Evolutionary conservation across 2,329 filamentous ascomycete species (phyloP).

Genomic region (Elsinoe batatas): DNA sequence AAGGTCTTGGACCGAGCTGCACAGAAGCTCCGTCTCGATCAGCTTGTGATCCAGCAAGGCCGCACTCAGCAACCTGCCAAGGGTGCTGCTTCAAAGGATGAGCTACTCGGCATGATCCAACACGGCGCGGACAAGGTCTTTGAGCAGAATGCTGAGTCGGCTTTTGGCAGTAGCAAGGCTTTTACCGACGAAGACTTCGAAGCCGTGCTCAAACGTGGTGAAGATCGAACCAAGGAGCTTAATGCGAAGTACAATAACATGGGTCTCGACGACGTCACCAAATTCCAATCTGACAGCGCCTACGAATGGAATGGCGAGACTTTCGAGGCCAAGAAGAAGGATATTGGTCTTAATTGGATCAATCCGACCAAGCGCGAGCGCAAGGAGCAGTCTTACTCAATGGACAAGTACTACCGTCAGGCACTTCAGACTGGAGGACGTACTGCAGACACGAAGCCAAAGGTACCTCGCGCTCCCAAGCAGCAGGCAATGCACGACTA

Average conservation of each 20-base stretch:
- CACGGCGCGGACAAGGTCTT: conserved; percentile 96
- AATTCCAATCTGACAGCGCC: conserved; percentile 92
- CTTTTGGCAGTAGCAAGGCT: conserved; percentile 50
- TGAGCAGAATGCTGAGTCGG: conserved; percentile 55
- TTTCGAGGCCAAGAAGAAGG: conserved; percentile 74
- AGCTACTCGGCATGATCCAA: conserved; percentile 95
- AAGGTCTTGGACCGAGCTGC: conserved; percentile 95
- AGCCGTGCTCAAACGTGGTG: conserved; percentile 72
- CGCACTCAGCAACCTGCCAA: conserved; percentile 85
- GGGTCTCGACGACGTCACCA: conserved; percentile 91
- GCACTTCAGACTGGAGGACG: conserved; percentile 73
- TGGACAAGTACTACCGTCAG: conserved; percentile 96
- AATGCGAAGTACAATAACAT: conserved; percentile 95
- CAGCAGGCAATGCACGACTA: conserved; percentile 90
- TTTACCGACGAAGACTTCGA: conserved; percentile 88
- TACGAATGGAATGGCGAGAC: conserved; percentile 99
- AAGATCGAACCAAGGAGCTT: conserved; percentile 78
- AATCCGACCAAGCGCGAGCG: conserved; percentile 96
- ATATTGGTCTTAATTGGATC: conserved; percentile 91
- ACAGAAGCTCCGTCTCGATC: conserved; percentile 90
- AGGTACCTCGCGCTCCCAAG: conserved; percentile 89
- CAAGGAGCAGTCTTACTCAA: conserved; percentile 95
- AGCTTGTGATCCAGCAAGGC: conserved; percentile 95
- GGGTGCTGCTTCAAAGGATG: conserved; percentile 88
- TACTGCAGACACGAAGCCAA: conserved; percentile 78